Conservation (phyloP, 75 land plant species). For the Pinus tabuliformis region DNA sequence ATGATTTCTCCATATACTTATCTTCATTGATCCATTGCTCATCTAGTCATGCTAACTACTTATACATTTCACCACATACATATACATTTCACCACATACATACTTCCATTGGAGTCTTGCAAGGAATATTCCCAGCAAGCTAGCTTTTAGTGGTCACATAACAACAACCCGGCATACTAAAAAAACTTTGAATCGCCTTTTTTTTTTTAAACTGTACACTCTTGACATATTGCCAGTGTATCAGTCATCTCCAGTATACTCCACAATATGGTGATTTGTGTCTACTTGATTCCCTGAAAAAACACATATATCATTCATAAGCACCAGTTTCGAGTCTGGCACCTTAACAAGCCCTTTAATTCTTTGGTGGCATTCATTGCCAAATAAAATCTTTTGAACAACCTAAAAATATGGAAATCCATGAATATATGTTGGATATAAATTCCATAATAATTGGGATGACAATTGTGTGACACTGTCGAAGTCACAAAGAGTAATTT, state of each 20-base stretch:
- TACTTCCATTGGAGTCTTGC: no score
- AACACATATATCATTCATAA: neutral
- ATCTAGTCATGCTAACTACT: no score
- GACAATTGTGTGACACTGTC: no score
- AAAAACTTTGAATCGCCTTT: neutral
- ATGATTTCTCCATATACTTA: no score
- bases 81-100: no score
- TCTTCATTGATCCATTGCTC: no score
- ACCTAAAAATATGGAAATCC: neutral
- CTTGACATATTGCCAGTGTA: neutral
- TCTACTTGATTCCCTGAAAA: neutral
- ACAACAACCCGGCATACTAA: no score
- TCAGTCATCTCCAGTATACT: neutral
- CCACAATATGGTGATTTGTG: neutral
- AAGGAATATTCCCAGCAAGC: no score
- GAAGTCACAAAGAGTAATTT: conserved; percentile 49
- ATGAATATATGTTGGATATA: no score
- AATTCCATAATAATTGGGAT: no score
- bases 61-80: no score
- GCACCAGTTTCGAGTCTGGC: neutral
- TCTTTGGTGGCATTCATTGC: neutral
- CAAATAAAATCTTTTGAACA: neutral
- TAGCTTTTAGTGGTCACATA: no score
- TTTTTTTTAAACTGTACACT: neutral
- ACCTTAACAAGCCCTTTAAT: neutral